A percentile compares a stretch with the other conserved stretches of the same genome.
phyloP scores from a whole-genome alignment of 2,329 filamentous ascomycete genomes.

The Aspergillus quadrilineatus region DNA sequence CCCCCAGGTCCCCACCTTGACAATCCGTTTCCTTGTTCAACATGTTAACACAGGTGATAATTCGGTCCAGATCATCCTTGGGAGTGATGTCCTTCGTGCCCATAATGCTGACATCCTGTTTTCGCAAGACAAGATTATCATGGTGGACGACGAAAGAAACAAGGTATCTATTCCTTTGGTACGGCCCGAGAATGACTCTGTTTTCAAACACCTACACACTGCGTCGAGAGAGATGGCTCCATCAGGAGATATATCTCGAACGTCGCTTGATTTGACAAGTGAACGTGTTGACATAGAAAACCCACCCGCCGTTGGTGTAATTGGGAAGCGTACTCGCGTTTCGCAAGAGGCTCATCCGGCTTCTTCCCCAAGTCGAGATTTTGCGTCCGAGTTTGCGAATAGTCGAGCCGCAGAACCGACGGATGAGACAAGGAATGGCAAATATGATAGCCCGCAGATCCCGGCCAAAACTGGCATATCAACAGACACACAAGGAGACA shows the following conservation, averaged over 20 bases:
- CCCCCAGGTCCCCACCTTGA: slow-evolving; percentile 78
- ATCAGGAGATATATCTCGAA: slow-evolving; percentile 8
- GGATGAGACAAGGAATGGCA: slow-evolving; percentile 5
- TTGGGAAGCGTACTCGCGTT: slow-evolving; percentile 30
- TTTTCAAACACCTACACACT: slow-evolving; percentile 76
- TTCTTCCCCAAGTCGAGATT: slow-evolving; percentile 24
- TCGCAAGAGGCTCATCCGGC: slow-evolving; percentile 29
- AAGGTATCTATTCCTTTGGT: slow-evolving; percentile 90
- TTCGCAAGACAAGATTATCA: slow-evolving; percentile 82
- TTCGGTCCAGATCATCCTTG: slow-evolving; percentile 79
- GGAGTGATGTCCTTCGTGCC: slow-evolving; percentile 79
- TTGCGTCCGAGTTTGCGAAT: slow-evolving; percentile 25
- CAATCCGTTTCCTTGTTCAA: slow-evolving; percentile 73
- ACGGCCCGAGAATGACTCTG: slow-evolving; percentile 78
- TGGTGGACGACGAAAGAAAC: slow-evolving; percentile 82
- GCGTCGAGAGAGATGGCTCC: slow-evolving; percentile 33
- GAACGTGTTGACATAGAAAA: slow-evolving; percentile 21
- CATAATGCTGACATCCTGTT: slow-evolving; percentile 90
- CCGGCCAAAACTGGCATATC: slow-evolving; percentile 27
- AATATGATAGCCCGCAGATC: slow-evolving; percentile 16
- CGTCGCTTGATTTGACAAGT: slow-evolving; percentile 2
- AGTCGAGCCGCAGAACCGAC: slow-evolving; percentile 20
- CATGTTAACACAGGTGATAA: slow-evolving; percentile 51
- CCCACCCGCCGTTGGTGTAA: slow-evolving; percentile 31
- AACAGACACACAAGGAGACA: slow-evolving; percentile 30